Conservation (phyloP, 73 alveolate species). For the Paramecium caudatum region DNA sequence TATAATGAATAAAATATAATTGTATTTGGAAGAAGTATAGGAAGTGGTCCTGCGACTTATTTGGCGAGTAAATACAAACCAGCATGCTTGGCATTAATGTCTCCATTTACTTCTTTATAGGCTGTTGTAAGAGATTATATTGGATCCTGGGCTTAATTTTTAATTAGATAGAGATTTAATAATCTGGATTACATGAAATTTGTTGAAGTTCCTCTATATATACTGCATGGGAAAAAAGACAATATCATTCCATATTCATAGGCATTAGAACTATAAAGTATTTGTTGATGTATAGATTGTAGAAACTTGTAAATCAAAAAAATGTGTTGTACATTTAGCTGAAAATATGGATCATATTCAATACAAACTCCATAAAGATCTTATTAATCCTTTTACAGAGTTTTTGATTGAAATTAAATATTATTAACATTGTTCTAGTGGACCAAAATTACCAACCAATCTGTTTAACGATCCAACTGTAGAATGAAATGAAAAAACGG, state of each 20-base stretch:
- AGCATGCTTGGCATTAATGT: slow-evolving; percentile 83
- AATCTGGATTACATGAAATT: slow-evolving; percentile 80
- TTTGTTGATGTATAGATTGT: background rate
- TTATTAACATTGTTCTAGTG: background rate
- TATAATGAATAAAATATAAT: slow-evolving; percentile 73
- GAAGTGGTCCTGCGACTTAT: slow-evolving; percentile 88
- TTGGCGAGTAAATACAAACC: slow-evolving; percentile 71
- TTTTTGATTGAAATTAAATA: slow-evolving; percentile 27
- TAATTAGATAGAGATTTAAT: slow-evolving; percentile 78
- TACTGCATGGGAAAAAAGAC: slow-evolving; percentile 81
- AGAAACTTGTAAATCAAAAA: slow-evolving; percentile 84
- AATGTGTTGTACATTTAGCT: slow-evolving; percentile 89
- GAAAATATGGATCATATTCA: slow-evolving; percentile 83
- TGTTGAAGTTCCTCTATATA: slow-evolving; percentile 77
- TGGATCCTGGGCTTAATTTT: slow-evolving; percentile 72
- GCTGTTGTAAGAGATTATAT: slow-evolving; percentile 78
- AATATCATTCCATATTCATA: slow-evolving; percentile 78
- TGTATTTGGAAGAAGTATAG: slow-evolving; percentile 87
- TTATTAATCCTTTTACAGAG: slow-evolving; percentile 52
- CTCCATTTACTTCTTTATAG: slow-evolving; percentile 84
- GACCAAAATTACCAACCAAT: slow-evolving; percentile 30
- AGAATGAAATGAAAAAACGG: no score
- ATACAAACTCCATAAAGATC: slow-evolving; percentile 73
- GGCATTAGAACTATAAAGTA: slow-evolving; percentile 69
- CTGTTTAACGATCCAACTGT: slow-evolving; percentile 1